Evolutionary conservation across 805 yeast genomes (phyloP), one percentile per base, ranked within the genome.

Genomic region (Candida vaughaniae): DNA sequence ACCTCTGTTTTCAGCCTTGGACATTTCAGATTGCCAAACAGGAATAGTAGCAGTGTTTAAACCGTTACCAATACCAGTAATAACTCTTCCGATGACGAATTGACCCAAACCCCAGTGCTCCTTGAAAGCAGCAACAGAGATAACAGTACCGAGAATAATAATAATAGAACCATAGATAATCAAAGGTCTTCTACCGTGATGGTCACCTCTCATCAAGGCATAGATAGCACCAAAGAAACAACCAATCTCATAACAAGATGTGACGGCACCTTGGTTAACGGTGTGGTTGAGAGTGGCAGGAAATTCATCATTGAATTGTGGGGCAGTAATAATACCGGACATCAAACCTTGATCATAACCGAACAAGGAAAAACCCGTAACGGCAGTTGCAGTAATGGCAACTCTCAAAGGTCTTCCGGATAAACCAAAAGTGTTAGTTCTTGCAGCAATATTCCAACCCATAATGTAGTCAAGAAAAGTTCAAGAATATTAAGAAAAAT

Each of bases 181-280:
- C 45, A 64, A 54, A 4, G 69, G 66, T 52, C 68, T 64, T 60
- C 75, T 65, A 35, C 75, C 75, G 31, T 49, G 46, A 25, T 41
- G 47, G 26, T 69, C 75, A 54, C 71, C 72, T 29, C 53, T 48
- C 47, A 62, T 51, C 41, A 66, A 56, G 6, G 68, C 69, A 33
- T 60, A 62, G 27, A 67, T 40, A 7, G 72, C 73, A 46, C 75
- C 75, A 45, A 66, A 60, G 56, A 68, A 67, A 55, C 71, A 69
- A 26, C 93, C 95, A 50, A 53, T 38, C 34, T 80, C 85, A 58
- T 82, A 82, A 64, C 80, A 77, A 2, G 83, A 60, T 3, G 82
- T 77, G 29, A 80, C 82, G 12, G 83, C 85, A 65, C 89, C 90
- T 62, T 82, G 88, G 38, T 70, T 52, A 10, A 59, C 60, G 10